A percentile compares a stretch with the other conserved stretches of the same genome.
phyloP scores from a whole-genome alignment of 441 rosid species.

The Pelargonium australe region DNA sequence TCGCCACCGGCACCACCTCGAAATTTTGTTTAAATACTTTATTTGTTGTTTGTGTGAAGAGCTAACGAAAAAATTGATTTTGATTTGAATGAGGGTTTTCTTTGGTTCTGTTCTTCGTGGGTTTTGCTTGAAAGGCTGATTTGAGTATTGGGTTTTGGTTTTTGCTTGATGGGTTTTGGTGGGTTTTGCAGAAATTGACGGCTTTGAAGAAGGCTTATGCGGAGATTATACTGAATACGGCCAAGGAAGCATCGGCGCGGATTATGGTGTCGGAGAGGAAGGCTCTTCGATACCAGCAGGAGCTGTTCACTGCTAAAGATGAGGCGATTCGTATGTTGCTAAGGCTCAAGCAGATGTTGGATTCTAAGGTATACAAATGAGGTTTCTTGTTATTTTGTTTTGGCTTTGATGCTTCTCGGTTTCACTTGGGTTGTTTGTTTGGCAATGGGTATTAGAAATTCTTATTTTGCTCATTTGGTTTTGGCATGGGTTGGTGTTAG shows the following conservation, averaged over 20 bases:
- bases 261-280: conserved; percentile 79
- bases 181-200: conserved; percentile 51
- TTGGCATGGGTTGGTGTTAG: background rate
- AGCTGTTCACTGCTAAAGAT: conserved; percentile 61
- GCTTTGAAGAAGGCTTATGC: conserved; percentile 95
- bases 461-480: background rate
- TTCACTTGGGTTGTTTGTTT: conserved; percentile 16
- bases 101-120: background rate
- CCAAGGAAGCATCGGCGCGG: conserved; percentile 91
- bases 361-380: conserved; percentile 51
- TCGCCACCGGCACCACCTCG: conserved; percentile 3
- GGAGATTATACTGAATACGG: conserved; percentile 78
- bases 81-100: conserved; percentile 1
- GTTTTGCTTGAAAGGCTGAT: conserved; percentile 15
- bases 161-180: conserved; percentile 17
- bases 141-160: conserved; percentile 18
- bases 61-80: no score
- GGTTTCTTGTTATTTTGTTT: conserved; percentile 11
- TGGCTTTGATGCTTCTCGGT: background rate
- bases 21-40: background rate
- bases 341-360: conserved; percentile 74
- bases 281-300: conserved; percentile 60
- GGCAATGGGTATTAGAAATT: conserved; percentile 7
- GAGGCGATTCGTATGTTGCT: conserved; percentile 71
- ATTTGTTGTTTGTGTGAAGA: no score